Conservation (phyloP, 495 filamentous ascomycete genomes). For the Aspergillus cavernicola region DNA sequence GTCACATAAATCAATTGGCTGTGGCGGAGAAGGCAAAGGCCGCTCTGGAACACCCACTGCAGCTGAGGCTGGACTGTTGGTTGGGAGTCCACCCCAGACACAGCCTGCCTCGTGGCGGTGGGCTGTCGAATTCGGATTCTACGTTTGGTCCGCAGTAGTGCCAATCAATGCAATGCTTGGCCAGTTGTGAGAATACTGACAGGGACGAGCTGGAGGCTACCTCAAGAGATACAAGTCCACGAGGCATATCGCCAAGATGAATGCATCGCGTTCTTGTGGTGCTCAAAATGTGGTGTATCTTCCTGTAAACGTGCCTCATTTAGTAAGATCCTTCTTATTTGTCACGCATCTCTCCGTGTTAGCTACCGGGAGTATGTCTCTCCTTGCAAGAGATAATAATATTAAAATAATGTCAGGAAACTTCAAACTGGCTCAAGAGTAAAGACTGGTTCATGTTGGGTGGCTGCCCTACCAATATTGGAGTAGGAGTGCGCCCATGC, state of each 20-base stretch:
- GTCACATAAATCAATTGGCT: too few relatives aligned
- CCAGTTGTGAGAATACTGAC: too few relatives aligned
- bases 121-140: neutral
- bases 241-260: conserved; percentile 4
- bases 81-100: neutral
- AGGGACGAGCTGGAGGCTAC: neutral
- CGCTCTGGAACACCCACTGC: too few relatives aligned
- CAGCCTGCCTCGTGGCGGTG: conserved; percentile 19
- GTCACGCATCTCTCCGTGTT: conserved; percentile 2
- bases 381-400: neutral
- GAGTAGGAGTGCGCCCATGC: neutral
- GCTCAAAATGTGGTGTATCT: conserved; percentile 4
- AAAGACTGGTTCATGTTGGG: neutral
- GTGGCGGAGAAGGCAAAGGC: too few relatives aligned
- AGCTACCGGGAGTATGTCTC: neutral
- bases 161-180: conserved; percentile 8
- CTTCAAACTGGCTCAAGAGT: neutral
- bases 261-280: neutral
- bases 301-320: neutral
- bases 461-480: neutral
- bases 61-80: too few relatives aligned
- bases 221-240: too few relatives aligned
- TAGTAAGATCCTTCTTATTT: neutral
- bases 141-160: conserved; percentile 9
- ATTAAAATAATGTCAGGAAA: neutral